These are phyloP conservation scores for Pyrus bretschneideri DNA, from an alignment of 306 rosid species.

Conservation along the genomic window DNA sequence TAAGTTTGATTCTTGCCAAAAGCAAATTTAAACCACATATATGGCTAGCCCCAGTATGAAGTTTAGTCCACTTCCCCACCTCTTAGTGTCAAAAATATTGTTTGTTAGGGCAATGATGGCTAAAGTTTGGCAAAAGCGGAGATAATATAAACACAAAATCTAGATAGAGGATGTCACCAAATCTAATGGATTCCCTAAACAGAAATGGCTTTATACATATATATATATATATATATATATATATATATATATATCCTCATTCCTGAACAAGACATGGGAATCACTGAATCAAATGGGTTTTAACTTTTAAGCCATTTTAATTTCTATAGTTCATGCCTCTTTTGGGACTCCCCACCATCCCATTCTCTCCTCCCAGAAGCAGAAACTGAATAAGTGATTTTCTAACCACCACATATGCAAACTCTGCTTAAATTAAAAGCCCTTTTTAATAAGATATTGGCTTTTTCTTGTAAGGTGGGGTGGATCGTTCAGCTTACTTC, in stretches of 20 bases:
- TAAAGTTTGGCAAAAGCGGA: not conserved
- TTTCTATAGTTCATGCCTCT: not conserved
- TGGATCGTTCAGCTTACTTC: too few species aligned
- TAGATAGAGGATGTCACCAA: not conserved
- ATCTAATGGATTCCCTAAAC: too few species aligned
- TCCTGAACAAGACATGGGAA: not conserved
- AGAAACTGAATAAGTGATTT: not conserved
- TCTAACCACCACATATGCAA: not conserved
- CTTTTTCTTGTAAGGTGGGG: not conserved
- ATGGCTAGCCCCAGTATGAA: too few species aligned
- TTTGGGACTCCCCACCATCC: not conserved
- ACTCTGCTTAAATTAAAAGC: not conserved
- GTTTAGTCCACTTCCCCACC: too few species aligned
- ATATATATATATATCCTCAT: not conserved
- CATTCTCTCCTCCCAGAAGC: not conserved
- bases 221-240: not conserved
- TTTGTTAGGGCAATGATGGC: not conserved
- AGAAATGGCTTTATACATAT: not conserved
- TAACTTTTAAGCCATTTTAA: not conserved
- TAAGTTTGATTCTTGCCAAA: too few species aligned
- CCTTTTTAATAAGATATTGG: not conserved
- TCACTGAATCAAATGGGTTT: not conserved
- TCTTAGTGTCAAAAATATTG: too few species aligned
- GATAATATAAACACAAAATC: slow-evolving; percentile 1
- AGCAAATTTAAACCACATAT: too few species aligned